Conservation (phyloP, 441 rosid genomes). For the Breynia disticha region DNA sequence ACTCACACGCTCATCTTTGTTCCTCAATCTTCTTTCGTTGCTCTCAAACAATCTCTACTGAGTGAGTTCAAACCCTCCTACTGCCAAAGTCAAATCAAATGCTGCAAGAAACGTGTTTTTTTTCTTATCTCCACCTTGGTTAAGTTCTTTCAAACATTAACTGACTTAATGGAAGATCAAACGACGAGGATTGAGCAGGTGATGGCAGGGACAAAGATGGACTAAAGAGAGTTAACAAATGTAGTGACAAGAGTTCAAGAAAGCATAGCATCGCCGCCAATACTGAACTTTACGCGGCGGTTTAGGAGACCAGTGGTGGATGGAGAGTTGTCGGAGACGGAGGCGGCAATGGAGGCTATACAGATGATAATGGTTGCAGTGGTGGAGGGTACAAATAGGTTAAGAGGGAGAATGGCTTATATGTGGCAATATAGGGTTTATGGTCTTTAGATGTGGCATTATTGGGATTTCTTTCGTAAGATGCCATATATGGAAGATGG, state of each 20-base stretch:
- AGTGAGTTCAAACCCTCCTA: too few species aligned
- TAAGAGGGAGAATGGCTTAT: slow-evolving; percentile 30
- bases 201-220: slow-evolving; percentile 18
- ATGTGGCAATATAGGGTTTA: too few species aligned
- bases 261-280: slow-evolving; percentile 36
- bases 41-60: too few species aligned
- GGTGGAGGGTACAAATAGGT: slow-evolving; percentile 30
- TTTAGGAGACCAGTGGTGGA: slow-evolving; percentile 22
- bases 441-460: too few species aligned
- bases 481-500: too few species aligned
- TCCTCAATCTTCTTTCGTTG: too few species aligned
- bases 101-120: slow-evolving; percentile 27
- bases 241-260: slow-evolving; percentile 47
- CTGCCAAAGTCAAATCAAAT: slow-evolving; percentile 28
- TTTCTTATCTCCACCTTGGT: slow-evolving; percentile 44
- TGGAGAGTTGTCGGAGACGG: slow-evolving; percentile 23
- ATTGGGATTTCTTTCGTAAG: too few species aligned
- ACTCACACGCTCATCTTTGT: too few species aligned
- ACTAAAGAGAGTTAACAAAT: slow-evolving; percentile 34
- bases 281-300: slow-evolving; percentile 21
- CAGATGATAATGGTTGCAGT: slow-evolving; percentile 20
- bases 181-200: slow-evolving; percentile 22
- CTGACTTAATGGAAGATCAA: slow-evolving; percentile 32
- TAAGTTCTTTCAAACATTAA: slow-evolving; percentile 30
- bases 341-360: slow-evolving; percentile 25